phyloP scores from a whole-genome alignment of 139 green algal genomes.

The Haematococcus lacustris region DNA sequence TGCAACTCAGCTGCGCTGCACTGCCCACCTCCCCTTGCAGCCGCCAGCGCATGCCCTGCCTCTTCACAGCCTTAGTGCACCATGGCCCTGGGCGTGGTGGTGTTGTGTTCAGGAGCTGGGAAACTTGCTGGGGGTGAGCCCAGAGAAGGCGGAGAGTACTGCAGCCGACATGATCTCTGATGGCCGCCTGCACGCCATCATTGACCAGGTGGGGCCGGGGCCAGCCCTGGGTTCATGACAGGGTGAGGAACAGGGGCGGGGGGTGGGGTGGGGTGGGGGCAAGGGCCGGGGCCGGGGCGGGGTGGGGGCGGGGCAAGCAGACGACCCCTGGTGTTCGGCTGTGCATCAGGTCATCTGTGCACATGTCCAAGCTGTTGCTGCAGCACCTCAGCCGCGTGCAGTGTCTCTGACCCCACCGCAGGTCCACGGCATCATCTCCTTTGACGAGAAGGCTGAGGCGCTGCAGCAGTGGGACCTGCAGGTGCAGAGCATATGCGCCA shows the following conservation, averaged over 20 bases:
- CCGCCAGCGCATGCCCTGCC: neutral
- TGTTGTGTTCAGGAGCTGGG: conserved; percentile 68
- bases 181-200: conserved; percentile 59
- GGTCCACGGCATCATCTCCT: conserved; percentile 77
- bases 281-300: no score
- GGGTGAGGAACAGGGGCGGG: no score
- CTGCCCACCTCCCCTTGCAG: no score
- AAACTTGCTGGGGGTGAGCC: conserved; percentile 66
- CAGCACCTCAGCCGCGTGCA: neutral
- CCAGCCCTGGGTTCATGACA: neutral
- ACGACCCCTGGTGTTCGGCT: neutral
- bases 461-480: conserved; percentile 76
- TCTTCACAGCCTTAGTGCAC: no score
- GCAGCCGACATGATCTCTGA: conserved; percentile 81
- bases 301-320: no score
- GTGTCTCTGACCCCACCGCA: conserved; percentile 26
- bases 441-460: conserved; percentile 54
- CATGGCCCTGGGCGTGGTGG: no score
- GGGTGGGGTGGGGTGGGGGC: no score
- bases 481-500: conserved; percentile 57
- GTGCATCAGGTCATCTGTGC: neutral
- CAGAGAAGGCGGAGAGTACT: conserved; percentile 69
- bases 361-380: neutral
- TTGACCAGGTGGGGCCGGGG: conserved; percentile 73
- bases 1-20: no score